A percentile compares a stretch with the other conserved stretches of the same genome.
Conservation (phyloP, 2,329 filamentous ascomycete genomes). For the Cordyceps pruinosa region DNA sequence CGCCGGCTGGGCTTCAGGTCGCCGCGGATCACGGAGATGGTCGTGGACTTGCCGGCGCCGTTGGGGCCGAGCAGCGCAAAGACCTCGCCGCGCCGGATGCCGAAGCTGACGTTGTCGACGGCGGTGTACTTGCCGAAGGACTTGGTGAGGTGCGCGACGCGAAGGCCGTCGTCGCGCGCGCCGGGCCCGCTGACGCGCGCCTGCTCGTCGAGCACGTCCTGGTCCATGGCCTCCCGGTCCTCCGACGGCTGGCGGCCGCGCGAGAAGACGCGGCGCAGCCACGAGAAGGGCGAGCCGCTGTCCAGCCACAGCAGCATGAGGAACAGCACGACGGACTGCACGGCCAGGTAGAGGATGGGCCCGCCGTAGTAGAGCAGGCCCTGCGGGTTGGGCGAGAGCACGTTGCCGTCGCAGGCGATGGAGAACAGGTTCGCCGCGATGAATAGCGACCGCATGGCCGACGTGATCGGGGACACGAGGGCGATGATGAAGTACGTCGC, state of each 20-base stretch:
- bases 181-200: slow-evolving; percentile 44
- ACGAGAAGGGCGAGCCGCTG: slow-evolving; percentile 59
- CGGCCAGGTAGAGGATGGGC: slow-evolving; percentile 72
- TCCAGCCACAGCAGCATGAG: slow-evolving; percentile 72
- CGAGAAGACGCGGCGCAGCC: slow-evolving; percentile 36
- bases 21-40: slow-evolving; percentile 83
- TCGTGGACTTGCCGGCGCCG: slow-evolving; percentile 85
- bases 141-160: slow-evolving; percentile 76
- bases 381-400: slow-evolving; percentile 61
- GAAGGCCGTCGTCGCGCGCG: slow-evolving; percentile 54
- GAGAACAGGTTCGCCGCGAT: slow-evolving; percentile 79
- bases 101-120: slow-evolving; percentile 84
- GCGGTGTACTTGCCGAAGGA: slow-evolving; percentile 68
- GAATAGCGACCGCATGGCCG: slow-evolving; percentile 66
- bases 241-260: slow-evolving; percentile 21
- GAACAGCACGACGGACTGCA: slow-evolving; percentile 68
- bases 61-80: slow-evolving; percentile 88
- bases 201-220: slow-evolving; percentile 60
- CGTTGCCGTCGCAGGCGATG: slow-evolving; percentile 59
- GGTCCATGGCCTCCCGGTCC: slow-evolving; percentile 34
- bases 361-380: slow-evolving; percentile 71
- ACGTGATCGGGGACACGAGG: slow-evolving; percentile 68
- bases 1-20: slow-evolving; percentile 66
- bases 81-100: slow-evolving; percentile 70
- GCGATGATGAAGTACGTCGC: slow-evolving; percentile 71